Conservation (phyloP, 1,284 basidiomycete species). For the Ceratobasidium sp. region DNA sequence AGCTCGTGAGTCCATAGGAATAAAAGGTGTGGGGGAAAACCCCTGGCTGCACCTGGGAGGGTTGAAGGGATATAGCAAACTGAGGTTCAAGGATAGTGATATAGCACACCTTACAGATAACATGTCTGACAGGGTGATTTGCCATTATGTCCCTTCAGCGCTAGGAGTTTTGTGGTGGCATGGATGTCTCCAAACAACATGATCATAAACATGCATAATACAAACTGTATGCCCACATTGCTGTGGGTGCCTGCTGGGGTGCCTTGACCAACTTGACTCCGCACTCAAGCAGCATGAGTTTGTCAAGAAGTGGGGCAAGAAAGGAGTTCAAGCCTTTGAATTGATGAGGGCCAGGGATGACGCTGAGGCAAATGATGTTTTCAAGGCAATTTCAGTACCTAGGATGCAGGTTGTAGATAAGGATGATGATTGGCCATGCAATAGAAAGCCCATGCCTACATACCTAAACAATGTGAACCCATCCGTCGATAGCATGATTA, state of each 20-base stretch:
- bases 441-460: background rate
- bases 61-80: background rate
- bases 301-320: conserved; percentile 14
- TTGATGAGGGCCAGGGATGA: conserved; percentile 23
- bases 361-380: conserved; percentile 18
- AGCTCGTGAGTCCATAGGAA: background rate
- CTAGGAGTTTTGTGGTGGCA: conserved; percentile 16
- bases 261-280: background rate
- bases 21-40: background rate
- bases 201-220: conserved; percentile 9
- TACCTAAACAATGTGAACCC: conserved; percentile 21
- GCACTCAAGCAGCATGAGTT: conserved; percentile 2
- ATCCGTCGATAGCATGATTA: conserved; percentile 1
- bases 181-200: conserved; percentile 36
- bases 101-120: background rate
- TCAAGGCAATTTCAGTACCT: conserved; percentile 15
- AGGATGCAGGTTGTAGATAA: conserved; percentile 25
- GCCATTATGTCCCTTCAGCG: conserved; percentile 21
- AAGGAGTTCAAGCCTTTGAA: conserved; percentile 28
- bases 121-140: conserved; percentile 14
- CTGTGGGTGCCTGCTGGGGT: background rate
- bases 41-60: background rate
- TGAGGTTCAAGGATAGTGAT: background rate
- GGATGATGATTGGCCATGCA: conserved; percentile 14
- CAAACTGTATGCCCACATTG: background rate